Evolutionary conservation across 2,329 filamentous ascomycete genomes (phyloP), one percentile per base, ranked within the genome.

Genomic region (Fusarium sp.): DNA sequence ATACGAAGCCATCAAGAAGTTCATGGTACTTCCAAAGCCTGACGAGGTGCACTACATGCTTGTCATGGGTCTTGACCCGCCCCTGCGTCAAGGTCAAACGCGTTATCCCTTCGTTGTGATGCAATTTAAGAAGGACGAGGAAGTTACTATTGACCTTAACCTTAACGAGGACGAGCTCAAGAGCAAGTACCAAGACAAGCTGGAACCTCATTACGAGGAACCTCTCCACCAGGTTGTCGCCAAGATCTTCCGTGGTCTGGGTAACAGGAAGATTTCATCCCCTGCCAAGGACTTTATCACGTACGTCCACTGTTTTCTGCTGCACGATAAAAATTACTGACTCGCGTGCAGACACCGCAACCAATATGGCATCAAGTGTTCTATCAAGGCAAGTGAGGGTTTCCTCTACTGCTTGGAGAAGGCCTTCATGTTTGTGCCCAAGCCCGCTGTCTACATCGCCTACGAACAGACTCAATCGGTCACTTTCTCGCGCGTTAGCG

Each of bases 311-410:
- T 46, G 38, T 66, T 46, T 42, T 56, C 15, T 63, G 33, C 57
- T 29, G 27, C n/a, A 38, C 61, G 14, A 44, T 68, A 54, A 7
- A 7, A 27, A 20, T n/a, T 35, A 81, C 80, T 83, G 70, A 83
- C 72, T 29, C 27, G 4, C 25, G 42, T 29, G 11, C 56, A 90
- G 93, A 75, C 96, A 98, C 84, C 94, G 97, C 80, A 91, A 93
- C 78, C 95, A 98, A 82, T 94, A 92, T 75, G 96, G 96, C 65
- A 97, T 99, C 83, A 99, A 99, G 85, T 99, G 96, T 83, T 97
- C 95, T n/a, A 98, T 99, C 89, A 99, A 99, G 84, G 97, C 97
- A 59, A 98, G 97, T 82, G 96, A 99, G 84, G 96, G 97, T 68
- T 95, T 97, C 80, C 86, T 99, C 55, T 99, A 97, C 88, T 98